Percentiles rank a stretch among this genome's conserved stretches.
These are phyloP conservation scores for Xerocomellus amylosporus DNA, from an alignment of 768 basidiomycete genomes.

Conservation along the genomic window DNA sequence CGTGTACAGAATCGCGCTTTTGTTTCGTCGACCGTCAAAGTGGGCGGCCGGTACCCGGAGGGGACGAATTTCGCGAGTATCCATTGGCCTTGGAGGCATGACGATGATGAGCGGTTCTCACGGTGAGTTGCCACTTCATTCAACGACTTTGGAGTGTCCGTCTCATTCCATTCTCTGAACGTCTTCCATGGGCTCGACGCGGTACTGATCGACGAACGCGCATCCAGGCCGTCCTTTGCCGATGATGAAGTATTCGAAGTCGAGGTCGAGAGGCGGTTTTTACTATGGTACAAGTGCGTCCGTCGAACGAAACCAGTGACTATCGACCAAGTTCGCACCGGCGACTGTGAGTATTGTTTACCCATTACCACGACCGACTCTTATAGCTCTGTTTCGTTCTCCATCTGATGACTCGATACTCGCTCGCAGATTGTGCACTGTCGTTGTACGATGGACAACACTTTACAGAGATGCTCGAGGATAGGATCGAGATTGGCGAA, in stretches of 20 bases:
- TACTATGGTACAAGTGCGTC: constrained; percentile 24
- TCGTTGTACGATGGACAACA: constrained; percentile 16
- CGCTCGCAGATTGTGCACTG: constrained; percentile 22
- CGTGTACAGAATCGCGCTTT: constrained; percentile 3
- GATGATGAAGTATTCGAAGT: constrained; percentile 21
- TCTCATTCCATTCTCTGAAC: not conserved
- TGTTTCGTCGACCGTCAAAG: constrained; percentile 17
- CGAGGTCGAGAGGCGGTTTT: constrained; percentile 19
- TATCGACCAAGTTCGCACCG: constrained; percentile 26
- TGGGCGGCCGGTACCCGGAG: constrained; percentile 1
- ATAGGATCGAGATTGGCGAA: constrained; percentile 20
- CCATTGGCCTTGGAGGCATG: constrained; percentile 17
- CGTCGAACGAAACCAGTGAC: constrained; percentile 21
- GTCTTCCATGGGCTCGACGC: not conserved
- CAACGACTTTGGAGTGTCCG: no score
- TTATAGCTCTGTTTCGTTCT: not conserved
- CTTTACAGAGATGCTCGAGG: constrained; percentile 13
- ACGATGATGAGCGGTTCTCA: constrained; percentile 1
- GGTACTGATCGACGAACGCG: not conserved
- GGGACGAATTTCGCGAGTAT: not conserved
- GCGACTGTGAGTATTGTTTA: constrained; percentile 9
- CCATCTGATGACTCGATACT: not conserved
- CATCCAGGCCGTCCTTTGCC: constrained; percentile 13
- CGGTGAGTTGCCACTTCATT: constrained; percentile 11
- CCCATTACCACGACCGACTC: not conserved